These are phyloP conservation scores for Conticribra guillardii DNA, from an alignment of 108 stramenopile species.

Conservation along the genomic window DNA sequence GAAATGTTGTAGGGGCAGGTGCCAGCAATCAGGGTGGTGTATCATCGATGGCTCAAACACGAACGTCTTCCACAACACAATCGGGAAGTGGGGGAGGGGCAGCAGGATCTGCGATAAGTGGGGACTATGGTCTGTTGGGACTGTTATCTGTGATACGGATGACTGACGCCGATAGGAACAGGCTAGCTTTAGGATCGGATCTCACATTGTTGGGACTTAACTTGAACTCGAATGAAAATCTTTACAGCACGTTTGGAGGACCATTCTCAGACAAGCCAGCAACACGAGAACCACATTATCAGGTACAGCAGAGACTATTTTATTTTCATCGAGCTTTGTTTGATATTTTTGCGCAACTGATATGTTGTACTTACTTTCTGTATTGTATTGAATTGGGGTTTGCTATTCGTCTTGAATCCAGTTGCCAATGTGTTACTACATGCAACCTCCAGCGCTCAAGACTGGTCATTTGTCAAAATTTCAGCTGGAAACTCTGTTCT, in stretches of 20 bases:
- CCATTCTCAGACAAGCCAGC: slow-evolving; percentile 92
- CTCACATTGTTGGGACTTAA: slow-evolving; percentile 95
- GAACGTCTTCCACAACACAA: slow-evolving; percentile 38
- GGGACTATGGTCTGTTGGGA: slow-evolving; percentile 95
- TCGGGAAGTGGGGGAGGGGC: slow-evolving; percentile 44
- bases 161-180: slow-evolving; percentile 95
- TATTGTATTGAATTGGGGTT: slow-evolving; percentile 5
- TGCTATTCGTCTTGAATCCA: slow-evolving; percentile 21
- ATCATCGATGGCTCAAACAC: slow-evolving; percentile 34
- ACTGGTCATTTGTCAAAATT: slow-evolving; percentile 95
- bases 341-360: not conserved
- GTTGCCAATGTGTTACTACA: slow-evolving; percentile 96
- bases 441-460: slow-evolving; percentile 92
- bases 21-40: slow-evolving; percentile 8
- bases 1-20: slow-evolving; percentile 20
- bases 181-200: slow-evolving; percentile 94
- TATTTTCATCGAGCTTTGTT: not conserved
- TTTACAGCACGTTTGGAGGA: slow-evolving; percentile 92
- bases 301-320: slow-evolving; percentile 52
- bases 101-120: slow-evolving; percentile 75
- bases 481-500: slow-evolving; percentile 97
- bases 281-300: slow-evolving; percentile 91
- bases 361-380: slow-evolving; percentile 1
- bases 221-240: slow-evolving; percentile 89
- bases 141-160: slow-evolving; percentile 95